A percentile compares a stretch with the other conserved stretches of the same genome.
Conservation (phyloP, 306 rosid genomes). For the Purshia tridentata region DNA sequence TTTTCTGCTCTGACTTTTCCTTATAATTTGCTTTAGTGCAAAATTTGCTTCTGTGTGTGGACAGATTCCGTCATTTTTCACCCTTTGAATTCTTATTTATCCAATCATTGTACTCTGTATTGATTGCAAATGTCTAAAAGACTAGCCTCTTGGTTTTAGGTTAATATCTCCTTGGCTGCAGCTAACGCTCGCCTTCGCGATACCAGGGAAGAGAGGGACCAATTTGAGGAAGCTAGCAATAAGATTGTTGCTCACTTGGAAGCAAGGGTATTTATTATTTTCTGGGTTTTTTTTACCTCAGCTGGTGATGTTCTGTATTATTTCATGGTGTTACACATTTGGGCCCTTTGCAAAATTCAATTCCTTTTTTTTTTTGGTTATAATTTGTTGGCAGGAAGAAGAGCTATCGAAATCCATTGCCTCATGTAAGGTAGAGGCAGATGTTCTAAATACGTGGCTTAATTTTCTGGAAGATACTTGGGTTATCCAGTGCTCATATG, state of each 20-base stretch:
- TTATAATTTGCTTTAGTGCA: not conserved
- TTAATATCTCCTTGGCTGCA: conserved; percentile 81
- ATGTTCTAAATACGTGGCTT: conserved; percentile 78
- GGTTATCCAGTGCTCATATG: conserved; percentile 68
- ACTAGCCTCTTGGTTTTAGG: conserved; percentile 44
- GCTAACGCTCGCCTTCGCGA: conserved; percentile 80
- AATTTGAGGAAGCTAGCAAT: conserved; percentile 93
- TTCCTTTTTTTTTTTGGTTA: not conserved
- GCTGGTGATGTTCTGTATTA: conserved; percentile 1
- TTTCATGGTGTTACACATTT: conserved; percentile 1
- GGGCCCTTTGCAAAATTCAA: conserved; percentile 4
- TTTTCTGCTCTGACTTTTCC: conserved; percentile 1
- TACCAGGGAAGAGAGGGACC: conserved; percentile 93
- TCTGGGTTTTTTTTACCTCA: conserved; percentile 3
- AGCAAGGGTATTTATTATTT: conserved; percentile 52
- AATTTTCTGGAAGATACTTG: conserved; percentile 98
- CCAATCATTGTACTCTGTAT: not conserved
- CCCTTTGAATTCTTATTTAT: not conserved
- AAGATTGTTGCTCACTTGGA: conserved; percentile 84
- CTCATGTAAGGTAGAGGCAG: conserved; percentile 72
- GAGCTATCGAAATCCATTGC: conserved; percentile 76
- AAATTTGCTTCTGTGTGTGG: too few relatives aligned
- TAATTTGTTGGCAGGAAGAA: conserved; percentile 64
- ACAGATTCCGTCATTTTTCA: not conserved
- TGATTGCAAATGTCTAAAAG: conserved; percentile 26